Base-by-base conservation (phyloP, 305 asterid genomes). In the Fraxinus velutina region DNA sequence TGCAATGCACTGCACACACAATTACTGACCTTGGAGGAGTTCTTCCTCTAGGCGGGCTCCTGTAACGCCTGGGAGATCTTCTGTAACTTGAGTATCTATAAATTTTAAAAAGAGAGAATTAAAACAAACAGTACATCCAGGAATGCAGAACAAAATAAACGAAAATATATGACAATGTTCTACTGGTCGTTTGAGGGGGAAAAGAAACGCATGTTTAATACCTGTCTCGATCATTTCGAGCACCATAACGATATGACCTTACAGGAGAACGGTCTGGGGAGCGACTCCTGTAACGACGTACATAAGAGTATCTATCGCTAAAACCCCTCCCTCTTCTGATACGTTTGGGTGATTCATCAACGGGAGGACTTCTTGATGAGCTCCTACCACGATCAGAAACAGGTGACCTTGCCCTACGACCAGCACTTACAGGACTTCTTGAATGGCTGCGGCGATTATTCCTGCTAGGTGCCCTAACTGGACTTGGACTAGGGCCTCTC, bases 241-340 rank as follows among this genome's bases (percentile, higher is more conserved):
- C 93, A 30, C 93, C 96, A 85, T 90, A 92, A 22, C 97, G 95
- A 76, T 90, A 88, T n/a, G 97, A 85, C 86, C 99, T 89, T 15
- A 92, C 83, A 47, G 99, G 97, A 60, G 98, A 93, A 32, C 97
- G 92, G 74, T 90, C 96, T 7, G 96, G 97, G 68, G 98, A 91
- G 76, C 97, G 98, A 74, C 98, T 96, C 77, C 97, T 84, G 84
- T 92, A 96, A 72, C 95, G 92, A 21, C 97, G 90, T 0, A 89
- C 98, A 75, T 83, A 96, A 5, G 98, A 88, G 86, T 83, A 96
- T 8, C 94, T 91, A 68, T 96, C 98, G 83, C 98, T 96, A 70
- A 96, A 96, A 27, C 99, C 99, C 88, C 99, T 88, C 30, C 99
- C 99, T 86, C 97, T 90, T 83, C 98, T 89, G 64, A 94, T 87